Conservation (phyloP, 2,329 filamentous ascomycete species). For the Coniosporium tulheliwenetii region DNA sequence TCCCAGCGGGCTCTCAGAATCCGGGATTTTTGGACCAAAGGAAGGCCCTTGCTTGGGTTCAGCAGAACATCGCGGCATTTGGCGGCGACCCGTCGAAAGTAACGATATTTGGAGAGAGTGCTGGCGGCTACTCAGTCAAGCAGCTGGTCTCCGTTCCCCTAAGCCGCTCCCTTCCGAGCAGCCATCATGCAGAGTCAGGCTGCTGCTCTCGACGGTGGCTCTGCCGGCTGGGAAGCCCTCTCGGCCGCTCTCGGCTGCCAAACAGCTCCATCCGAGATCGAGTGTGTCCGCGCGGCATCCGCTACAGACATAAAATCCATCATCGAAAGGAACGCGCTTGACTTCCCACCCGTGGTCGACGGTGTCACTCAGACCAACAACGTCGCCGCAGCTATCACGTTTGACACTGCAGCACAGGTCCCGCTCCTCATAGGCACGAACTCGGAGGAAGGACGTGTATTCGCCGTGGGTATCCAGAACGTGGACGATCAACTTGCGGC, state of each 20-base stretch:
- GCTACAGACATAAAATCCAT: conserved; percentile 2
- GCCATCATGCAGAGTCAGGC: conserved; percentile 8
- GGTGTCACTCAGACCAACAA: conserved; percentile 2
- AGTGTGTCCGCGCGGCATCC: conserved; percentile 3
- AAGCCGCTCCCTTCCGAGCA: conserved; percentile 27
- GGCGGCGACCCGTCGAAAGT: conserved; percentile 67
- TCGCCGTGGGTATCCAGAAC: conserved; percentile 6
- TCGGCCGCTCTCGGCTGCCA: conserved; percentile 12
- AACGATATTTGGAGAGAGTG: conserved; percentile 64
- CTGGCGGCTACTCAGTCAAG: conserved; percentile 29
- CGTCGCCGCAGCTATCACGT: not conserved
- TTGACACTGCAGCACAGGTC: conserved; percentile 5
- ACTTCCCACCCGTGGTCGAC: conserved; percentile 3
- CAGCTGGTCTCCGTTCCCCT: not conserved
- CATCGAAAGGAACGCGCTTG: conserved; percentile 1
- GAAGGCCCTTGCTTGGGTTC: conserved; percentile 47
- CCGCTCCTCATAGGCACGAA: conserved; percentile 13
- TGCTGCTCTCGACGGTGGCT: conserved; percentile 4
- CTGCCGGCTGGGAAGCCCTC: conserved; percentile 10
- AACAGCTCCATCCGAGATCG: not conserved
- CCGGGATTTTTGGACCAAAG: conserved; percentile 24
- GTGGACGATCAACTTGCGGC: conserved; percentile 2
- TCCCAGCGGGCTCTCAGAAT: conserved; percentile 15
- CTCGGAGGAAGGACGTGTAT: conserved; percentile 9
- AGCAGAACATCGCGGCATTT: conserved; percentile 62